Base-by-base conservation (phyloP, 2,329 filamentous ascomycete genomes). In the Xylariaceae sp. region DNA sequence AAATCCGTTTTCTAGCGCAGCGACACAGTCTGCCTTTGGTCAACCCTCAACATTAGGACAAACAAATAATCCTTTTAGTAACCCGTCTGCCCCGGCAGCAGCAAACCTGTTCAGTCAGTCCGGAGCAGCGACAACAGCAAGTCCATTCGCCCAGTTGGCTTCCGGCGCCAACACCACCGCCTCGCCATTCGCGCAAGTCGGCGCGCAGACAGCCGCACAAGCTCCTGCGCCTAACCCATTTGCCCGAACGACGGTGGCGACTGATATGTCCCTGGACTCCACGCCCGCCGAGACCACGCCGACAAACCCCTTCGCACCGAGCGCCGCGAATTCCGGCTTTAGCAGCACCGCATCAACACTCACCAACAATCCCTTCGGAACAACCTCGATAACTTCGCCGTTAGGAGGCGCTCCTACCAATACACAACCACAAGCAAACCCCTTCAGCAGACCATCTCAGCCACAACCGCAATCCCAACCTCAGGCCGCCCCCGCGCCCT, bases 21-120 rank as follows among this genome's bases (percentile, higher is more conserved):
- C 33, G 2, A 43, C 33, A 4, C 36, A 53, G n/a, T 55, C 57
- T 11, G 55, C 61, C 2, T 68, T 69, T 35, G 66, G 60, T 5
- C 59, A 65, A 38, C 50, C 63, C 28, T 52, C 64, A 33, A 40
- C 54, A 31, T 38, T 62, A n/a, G 64, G 63, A 14, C 55, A 60
- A 31, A 31, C 45, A 17, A 38, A 50, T 9, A 57, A 46, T 18
- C 51, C 59, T 2, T 62, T 63, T 31, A 51, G n/a, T n/a, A n/a
- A n/a, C n/a, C n/a, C 48, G 15, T 40, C 21, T 24, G 21, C 54
- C 3, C 41, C 53, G n/a, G 15, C 40, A 18, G 7, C 53, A 12
- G 18, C 37, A 18, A 46, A 33, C 31, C 38, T 38, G 14, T 48
- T 48, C 31, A 21, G 43, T 18, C 46, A 46, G 33, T 32, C 24